Percentiles rank a stretch among this genome's conserved stretches.
These are phyloP conservation scores for Lepidium sativum DNA, from an alignment of 345 rosid species.

Conservation along the genomic window DNA sequence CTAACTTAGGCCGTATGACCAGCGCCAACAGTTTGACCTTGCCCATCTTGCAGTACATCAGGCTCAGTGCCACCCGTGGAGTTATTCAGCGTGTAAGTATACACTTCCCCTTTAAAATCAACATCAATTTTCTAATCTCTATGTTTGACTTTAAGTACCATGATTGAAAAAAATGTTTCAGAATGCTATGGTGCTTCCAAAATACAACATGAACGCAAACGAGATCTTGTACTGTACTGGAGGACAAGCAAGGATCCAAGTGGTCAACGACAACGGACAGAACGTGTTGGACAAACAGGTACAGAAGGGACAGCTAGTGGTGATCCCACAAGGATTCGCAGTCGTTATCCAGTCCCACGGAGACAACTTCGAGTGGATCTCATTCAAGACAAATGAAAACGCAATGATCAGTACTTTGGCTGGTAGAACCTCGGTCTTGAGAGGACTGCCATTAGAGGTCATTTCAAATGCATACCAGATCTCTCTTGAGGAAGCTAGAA, in stretches of 20 bases:
- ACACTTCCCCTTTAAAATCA: too few species aligned
- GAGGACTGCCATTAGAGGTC: conserved; percentile 53
- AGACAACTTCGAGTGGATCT: conserved; percentile 53
- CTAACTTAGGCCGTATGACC: conserved; percentile 43
- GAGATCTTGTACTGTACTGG: conserved; percentile 46
- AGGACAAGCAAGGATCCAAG: conserved; percentile 51
- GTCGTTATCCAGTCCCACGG: conserved; percentile 35
- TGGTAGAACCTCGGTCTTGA: conserved; percentile 45
- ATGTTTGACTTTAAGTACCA: too few species aligned
- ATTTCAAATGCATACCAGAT: conserved; percentile 38
- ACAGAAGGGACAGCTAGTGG: conserved; percentile 50
- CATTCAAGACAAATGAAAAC: conserved; percentile 62
- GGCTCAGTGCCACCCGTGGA: conserved; percentile 54
- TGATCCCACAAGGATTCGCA: conserved; percentile 61
- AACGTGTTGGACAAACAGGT: conserved; percentile 46
- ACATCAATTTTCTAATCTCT: too few species aligned
- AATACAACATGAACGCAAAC: conserved; percentile 67
- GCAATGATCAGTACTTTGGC: conserved; percentile 46
- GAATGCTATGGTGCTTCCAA: conserved; percentile 54
- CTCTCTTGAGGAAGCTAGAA: conserved; percentile 50
- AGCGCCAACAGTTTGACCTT: conserved; percentile 51
- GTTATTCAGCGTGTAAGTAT: conserved; percentile 19
- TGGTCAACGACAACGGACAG: conserved; percentile 53
- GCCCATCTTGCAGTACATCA: conserved; percentile 45
- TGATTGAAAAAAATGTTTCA: conserved; percentile 10